phyloP scores from a whole-genome alignment of 345 rosid genomes.

The Turritis glabra region DNA sequence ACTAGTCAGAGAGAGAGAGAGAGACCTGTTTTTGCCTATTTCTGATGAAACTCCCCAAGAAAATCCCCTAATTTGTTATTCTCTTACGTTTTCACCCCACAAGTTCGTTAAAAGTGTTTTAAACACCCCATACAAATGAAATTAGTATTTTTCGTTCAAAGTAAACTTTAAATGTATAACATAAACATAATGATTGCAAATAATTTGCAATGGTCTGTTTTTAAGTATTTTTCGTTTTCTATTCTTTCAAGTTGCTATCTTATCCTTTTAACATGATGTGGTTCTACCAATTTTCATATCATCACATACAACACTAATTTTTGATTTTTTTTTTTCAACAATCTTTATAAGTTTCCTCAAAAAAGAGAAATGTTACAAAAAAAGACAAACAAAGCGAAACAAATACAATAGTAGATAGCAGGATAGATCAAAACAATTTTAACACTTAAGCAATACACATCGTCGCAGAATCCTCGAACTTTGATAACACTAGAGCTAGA shows the following conservation, averaged over 20 bases:
- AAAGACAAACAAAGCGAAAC: too few species aligned
- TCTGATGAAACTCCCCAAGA: slow-evolving; percentile 9
- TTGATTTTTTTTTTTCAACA: too few species aligned
- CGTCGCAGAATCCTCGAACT: too few species aligned
- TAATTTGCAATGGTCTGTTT: neutral
- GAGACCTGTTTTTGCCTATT: slow-evolving; percentile 5
- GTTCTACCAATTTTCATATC: neutral
- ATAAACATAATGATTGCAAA: slow-evolving; percentile 17
- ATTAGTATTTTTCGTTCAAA: neutral
- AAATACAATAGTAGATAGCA: too few species aligned
- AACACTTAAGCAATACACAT: too few species aligned
- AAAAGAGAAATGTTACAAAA: too few species aligned
- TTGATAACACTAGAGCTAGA: too few species aligned
- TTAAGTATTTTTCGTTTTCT: neutral
- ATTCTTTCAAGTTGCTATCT: neutral
- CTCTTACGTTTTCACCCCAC: slow-evolving; percentile 18
- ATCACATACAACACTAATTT: neutral
- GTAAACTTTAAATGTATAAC: neutral
- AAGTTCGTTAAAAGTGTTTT: neutral
- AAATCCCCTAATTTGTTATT: neutral
- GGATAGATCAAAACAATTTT: too few species aligned
- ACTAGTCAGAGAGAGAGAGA: slow-evolving; percentile 9
- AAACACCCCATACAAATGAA: neutral
- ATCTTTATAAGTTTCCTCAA: too few species aligned
- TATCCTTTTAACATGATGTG: slow-evolving; percentile 13